These are phyloP conservation scores for Boletus speciosus DNA, from an alignment of 768 basidiomycete species.

Conservation along the genomic window DNA sequence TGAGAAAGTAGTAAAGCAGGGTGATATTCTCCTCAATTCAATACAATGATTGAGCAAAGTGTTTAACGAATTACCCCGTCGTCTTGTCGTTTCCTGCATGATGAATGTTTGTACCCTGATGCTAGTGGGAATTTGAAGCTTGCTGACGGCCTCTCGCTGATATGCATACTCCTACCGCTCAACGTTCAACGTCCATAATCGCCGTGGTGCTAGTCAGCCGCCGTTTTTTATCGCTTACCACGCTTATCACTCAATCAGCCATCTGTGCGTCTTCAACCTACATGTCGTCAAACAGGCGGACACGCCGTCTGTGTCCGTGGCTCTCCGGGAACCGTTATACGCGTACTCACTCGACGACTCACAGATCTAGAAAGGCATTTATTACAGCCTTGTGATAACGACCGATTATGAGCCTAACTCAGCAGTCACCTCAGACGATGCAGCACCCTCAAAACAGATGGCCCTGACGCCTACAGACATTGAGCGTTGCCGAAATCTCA, in stretches of 20 bases:
- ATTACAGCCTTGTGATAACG: slow-evolving; percentile 61
- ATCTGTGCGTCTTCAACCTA: slow-evolving; percentile 40
- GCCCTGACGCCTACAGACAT: slow-evolving; percentile 33
- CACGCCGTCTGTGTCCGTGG: not conserved
- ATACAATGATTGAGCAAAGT: slow-evolving; percentile 90
- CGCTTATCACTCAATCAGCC: slow-evolving; percentile 9
- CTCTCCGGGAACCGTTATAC: not conserved
- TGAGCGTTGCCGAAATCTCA: slow-evolving; percentile 45
- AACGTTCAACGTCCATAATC: not conserved
- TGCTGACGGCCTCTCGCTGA: not conserved
- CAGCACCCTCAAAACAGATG: not conserved
- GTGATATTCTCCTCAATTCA: slow-evolving; percentile 83
- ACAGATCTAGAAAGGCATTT: slow-evolving; percentile 58
- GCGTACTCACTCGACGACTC: not conserved
- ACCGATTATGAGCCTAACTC: slow-evolving; percentile 51
- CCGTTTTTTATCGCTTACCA: slow-evolving; percentile 4
- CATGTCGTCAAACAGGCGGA: not conserved
- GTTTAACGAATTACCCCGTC: slow-evolving; percentile 36
- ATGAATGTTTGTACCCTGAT: not conserved
- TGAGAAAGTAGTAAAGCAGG: slow-evolving; percentile 90
- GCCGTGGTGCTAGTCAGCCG: not conserved
- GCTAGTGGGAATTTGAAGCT: slow-evolving; percentile 1
- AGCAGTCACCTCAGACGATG: slow-evolving; percentile 6
- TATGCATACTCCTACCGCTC: not conserved
- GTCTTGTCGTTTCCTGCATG: not conserved